Conservation (phyloP, 2,329 filamentous ascomycete species). For the Colletotrichum sp. region DNA sequence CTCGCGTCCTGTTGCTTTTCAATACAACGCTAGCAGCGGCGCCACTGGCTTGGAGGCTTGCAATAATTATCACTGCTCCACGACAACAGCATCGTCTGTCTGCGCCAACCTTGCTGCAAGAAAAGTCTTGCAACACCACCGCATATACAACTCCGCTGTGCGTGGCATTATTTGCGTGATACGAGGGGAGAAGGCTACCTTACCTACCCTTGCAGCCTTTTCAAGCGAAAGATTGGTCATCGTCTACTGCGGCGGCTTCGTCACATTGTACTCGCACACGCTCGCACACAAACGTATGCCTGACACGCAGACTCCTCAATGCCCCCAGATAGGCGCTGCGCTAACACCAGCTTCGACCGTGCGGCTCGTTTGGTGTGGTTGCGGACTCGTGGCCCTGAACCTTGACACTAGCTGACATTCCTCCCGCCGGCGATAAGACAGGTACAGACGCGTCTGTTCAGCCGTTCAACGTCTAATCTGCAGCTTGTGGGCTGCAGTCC, state of each 20-base stretch:
- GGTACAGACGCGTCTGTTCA: background rate
- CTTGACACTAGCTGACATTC: background rate
- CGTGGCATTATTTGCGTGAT: background rate
- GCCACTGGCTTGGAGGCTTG: constrained; percentile 12
- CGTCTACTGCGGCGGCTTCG: background rate
- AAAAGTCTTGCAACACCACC: background rate
- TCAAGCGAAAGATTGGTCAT: background rate
- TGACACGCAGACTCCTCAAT: background rate
- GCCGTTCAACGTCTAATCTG: background rate
- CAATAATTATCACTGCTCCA: background rate
- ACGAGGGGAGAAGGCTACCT: background rate
- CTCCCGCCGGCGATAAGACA: background rate
- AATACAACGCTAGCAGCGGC: constrained; percentile 6
- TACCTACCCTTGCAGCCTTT: background rate
- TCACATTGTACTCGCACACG: background rate
- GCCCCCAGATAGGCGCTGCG: background rate
- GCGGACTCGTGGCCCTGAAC: background rate
- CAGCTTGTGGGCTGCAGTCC: background rate
- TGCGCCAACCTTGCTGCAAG: background rate
- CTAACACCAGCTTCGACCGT: background rate
- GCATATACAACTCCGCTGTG: background rate
- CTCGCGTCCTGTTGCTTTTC: constrained; percentile 10
- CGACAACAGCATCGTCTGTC: background rate
- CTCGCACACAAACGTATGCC: background rate
- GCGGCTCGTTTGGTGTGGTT: background rate